Base-by-base conservation (phyloP, 495 filamentous ascomycete species). In the Lophiostoma macrostomum region DNA sequence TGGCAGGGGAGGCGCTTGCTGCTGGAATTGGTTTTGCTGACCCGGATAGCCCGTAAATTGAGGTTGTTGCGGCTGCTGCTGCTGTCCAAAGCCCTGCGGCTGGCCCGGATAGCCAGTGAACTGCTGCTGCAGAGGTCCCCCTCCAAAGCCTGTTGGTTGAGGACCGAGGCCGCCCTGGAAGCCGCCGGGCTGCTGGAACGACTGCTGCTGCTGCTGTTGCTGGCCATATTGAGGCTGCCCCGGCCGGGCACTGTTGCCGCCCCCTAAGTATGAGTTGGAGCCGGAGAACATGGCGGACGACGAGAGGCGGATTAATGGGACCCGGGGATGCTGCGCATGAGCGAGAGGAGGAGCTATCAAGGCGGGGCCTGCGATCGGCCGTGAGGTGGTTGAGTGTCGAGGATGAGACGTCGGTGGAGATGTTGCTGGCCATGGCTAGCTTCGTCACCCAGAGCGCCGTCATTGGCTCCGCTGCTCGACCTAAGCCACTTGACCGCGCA, bases 231-330 rank as follows among this genome's bases (percentile, higher is more conserved):
- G 82, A 59, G 76, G 80, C 40, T 81, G 78, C 50, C 83, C 85
- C 7, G 88, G 86, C 55, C 87, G 88, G 67, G 80, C 74, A 72
- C 73, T 84, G 69, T 83, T 87, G 69, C 75, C 80, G 71, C 83
- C 83, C 64, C 88, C 87, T 55, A 93, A 75, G 67, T 83, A 95
- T 41, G 87, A 84, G 75, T 84, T 90, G 52, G 89, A 87, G 65
- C 85, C 87, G 34, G 90, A 91, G 74, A 84, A 96, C 90, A 96
- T 95, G 73, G 68, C 50, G 66, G 47, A 12, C n/a, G 22, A 32
- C 12, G n/a, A 20, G 14, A 31, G 28, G 47, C 12, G 35, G 16
- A 25, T 38, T 27, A 25, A 27, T 25, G 12, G 28, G 31, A 23
- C 20, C 12, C 6, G 12, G 12, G 28, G 29, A 31, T 1, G 34